These are phyloP conservation scores for Huntiella omanensis DNA, from an alignment of 2,329 filamentous ascomycete genomes.

Conservation along the genomic window DNA sequence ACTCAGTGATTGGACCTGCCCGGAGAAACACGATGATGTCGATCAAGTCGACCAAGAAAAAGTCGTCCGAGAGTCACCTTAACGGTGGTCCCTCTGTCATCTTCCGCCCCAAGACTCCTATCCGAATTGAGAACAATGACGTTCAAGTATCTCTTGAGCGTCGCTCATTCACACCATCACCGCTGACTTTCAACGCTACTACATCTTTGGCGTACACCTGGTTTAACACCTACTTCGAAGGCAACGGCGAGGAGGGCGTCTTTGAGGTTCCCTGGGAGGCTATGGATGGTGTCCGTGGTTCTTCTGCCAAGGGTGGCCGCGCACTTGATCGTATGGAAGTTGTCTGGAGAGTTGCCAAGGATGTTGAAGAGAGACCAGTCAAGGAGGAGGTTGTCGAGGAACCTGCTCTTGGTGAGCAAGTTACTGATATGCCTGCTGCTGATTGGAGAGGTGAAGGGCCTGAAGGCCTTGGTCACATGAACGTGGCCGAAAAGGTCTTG, in stretches of 20 bases:
- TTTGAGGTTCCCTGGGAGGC: slow-evolving; percentile 41
- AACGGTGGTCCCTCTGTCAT: slow-evolving; percentile 55
- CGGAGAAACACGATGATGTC: slow-evolving; percentile 4
- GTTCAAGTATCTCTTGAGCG: slow-evolving; percentile 82
- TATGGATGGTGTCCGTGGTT: slow-evolving; percentile 92
- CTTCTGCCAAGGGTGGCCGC: slow-evolving; percentile 58
- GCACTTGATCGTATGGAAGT: slow-evolving; percentile 70
- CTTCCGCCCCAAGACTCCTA: slow-evolving; percentile 48
- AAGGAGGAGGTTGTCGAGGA: slow-evolving; percentile 26
- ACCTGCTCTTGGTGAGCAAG: slow-evolving; percentile 45
- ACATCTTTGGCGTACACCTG: slow-evolving; percentile 87
- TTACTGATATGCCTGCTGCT: slow-evolving; percentile 49
- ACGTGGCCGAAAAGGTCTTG: slow-evolving; percentile 2
- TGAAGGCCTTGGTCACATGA: too few species aligned
- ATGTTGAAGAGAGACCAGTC: slow-evolving; percentile 11
- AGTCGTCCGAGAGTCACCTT: slow-evolving; percentile 23
- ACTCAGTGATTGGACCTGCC: slow-evolving; percentile 6
- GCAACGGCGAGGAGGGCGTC: slow-evolving; percentile 39
- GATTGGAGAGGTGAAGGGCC: slow-evolving; percentile 49
- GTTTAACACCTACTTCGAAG: slow-evolving; percentile 94
- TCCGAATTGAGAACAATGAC: slow-evolving; percentile 64
- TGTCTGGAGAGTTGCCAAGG: slow-evolving; percentile 45
- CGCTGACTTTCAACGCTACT: slow-evolving; percentile 72
- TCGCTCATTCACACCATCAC: slow-evolving; percentile 58
- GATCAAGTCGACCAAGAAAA: slow-evolving; percentile 3